Percentiles rank a stretch among this genome's conserved stretches.
Evolutionary conservation across 495 filamentous ascomycete species (phyloP).

Genomic region (Staphylotrichum tortipilum): DNA sequence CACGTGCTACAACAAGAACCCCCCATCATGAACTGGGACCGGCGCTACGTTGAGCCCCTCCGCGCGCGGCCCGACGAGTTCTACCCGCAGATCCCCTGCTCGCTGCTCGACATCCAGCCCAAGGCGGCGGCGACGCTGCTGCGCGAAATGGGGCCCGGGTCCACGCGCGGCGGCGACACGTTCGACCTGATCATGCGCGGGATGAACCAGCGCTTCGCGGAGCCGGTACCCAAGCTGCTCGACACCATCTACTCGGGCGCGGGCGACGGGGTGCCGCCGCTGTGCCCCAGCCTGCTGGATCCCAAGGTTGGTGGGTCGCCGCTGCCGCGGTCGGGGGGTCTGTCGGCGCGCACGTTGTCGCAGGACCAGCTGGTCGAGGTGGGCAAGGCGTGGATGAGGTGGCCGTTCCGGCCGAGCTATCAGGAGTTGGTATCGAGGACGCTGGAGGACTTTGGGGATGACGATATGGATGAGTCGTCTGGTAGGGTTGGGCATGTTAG

Average conservation of each 20-base stretch:
- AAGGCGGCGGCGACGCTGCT: conserved; percentile 28
- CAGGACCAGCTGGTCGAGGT: conserved; percentile 42
- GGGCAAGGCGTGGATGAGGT: conserved; percentile 43
- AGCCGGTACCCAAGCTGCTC: conserved; percentile 19
- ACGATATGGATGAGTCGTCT: neutral
- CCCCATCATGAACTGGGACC: conserved; percentile 53
- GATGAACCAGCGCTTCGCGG: conserved; percentile 10
- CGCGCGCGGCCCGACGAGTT: conserved; percentile 45
- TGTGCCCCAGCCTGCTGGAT: conserved; percentile 35
- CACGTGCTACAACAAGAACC: conserved; percentile 34
- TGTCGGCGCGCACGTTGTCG: conserved; percentile 36
- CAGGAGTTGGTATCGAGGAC: conserved; percentile 29
- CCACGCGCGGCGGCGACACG: conserved; percentile 26
- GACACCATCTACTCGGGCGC: conserved; percentile 32
- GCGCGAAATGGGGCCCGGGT: conserved; percentile 27
- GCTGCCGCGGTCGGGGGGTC: conserved; percentile 19
- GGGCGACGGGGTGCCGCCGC: conserved; percentile 30
- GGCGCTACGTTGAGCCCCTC: conserved; percentile 46
- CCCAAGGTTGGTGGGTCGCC: conserved; percentile 30
- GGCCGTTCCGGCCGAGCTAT: conserved; percentile 49
- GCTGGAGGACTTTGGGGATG: neutral
- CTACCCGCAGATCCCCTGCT: conserved; percentile 37
- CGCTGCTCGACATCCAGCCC: conserved; percentile 41
- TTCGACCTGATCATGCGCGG: conserved; percentile 30
- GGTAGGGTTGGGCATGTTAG: neutral